Base-by-base conservation (phyloP, 176 grass and related monocot species). In the Hordeum vulgare region DNA sequence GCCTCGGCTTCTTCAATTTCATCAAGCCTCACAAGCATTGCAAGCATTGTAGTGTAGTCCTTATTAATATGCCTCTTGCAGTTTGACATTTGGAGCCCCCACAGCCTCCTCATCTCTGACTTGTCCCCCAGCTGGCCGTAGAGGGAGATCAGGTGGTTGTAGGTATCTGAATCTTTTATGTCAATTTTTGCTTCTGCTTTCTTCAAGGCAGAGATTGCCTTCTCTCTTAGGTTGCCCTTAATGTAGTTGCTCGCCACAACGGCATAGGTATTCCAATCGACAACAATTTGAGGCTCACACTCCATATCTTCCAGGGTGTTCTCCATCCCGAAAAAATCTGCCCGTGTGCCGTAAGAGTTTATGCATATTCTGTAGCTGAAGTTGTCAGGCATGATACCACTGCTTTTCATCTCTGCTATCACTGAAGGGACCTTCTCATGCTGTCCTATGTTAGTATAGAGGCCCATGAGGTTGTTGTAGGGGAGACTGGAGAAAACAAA, bases 311-410 rank as follows among this genome's bases (percentile, higher is more conserved):
- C 88, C 17, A 97, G 62, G 66, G 81, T 78, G 42, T 87, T 97
- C 78, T 94, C 92, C 92, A 97, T 86, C 20, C 84, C 85, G 60
- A 85, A 76, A 65, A 93, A 86, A 85, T 97, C 95, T n/a, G 90
- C 91, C 54, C 61, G 83, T 26, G 8, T 62, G 15, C 95, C 95
- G 61, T 93, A 97, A 35, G 95, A 92, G 81, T 91, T 91, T 14
- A 91, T 94, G 79, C 92, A 97, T 67, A 93, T 93, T 84, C 84
- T 90, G 62, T 97, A 97, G 65, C 92, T 97, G 58, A 92, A 97
- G 74, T 92, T 92, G 76, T 94, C 85, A 56, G 95, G 95, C 68
- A 91, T 66, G 54, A 97, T 83, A 36, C 92, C 84, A 58, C 91
- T 82, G 28, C 81, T 63, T 79, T 91, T 90, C 95, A 97, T 97